phyloP scores from a whole-genome alignment of 345 rosid genomes.

The Murraya paniculata region DNA sequence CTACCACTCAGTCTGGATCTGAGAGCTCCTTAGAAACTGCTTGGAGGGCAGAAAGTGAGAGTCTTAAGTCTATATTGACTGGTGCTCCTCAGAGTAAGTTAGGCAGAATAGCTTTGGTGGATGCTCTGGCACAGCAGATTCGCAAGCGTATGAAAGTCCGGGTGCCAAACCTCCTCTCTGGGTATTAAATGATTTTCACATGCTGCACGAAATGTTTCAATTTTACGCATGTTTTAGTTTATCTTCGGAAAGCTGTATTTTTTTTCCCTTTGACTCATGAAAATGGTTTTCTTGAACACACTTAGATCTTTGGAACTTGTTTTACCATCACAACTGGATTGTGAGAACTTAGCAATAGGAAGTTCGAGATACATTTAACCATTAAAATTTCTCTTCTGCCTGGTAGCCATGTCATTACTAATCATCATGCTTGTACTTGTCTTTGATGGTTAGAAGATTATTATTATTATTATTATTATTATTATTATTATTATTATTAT shows the following conservation, averaged over 20 bases:
- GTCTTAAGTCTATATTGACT: conserved; percentile 64
- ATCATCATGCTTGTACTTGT: neutral
- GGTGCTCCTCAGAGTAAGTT: conserved; percentile 72
- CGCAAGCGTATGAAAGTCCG: conserved; percentile 76
- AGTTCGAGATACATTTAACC: neutral
- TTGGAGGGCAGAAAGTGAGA: conserved; percentile 79
- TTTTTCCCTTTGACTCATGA: neutral
- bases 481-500: no score
- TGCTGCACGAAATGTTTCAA: neutral
- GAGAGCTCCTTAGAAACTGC: conserved; percentile 79
- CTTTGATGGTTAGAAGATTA: neutral
- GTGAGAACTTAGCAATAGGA: neutral
- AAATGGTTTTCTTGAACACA: neutral
- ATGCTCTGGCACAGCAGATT: conserved; percentile 67
- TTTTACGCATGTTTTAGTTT: neutral
- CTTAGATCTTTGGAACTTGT: neutral
- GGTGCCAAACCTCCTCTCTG: conserved; percentile 71
- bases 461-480: no score
- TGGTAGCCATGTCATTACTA: neutral
- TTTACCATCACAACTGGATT: neutral
- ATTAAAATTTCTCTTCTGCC: neutral
- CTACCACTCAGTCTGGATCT: conserved; percentile 70
- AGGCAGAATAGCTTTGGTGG: conserved; percentile 80
- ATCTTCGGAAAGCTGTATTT: neutral
- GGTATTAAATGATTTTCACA: conserved; percentile 34